Base-by-base conservation (phyloP, 306 rosid species). In the Cucurbita moschata region DNA sequence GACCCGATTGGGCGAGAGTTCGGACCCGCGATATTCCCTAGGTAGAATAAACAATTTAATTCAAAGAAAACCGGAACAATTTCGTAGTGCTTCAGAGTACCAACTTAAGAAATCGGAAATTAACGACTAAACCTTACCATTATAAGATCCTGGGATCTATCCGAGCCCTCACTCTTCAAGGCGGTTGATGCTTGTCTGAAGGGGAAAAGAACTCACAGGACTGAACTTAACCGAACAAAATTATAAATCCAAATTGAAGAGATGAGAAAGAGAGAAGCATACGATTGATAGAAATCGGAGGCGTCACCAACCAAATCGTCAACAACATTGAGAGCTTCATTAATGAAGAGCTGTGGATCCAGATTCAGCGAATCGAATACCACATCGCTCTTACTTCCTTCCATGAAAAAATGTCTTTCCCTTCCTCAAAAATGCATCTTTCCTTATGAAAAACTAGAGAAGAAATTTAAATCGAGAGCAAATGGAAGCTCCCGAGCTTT, bases 261-360 rank as follows among this genome's bases (percentile, higher is more conserved):
- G 26, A 76, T 13, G 49, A 15, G 4, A 4, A 1, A 55, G 54
- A 13, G 71, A 13, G 46, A 64, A 43, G 8, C 26, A 71, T 80
- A 93, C 98, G 75, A 77, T 40, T 61, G 83, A 83, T 79, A 90
- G 81, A 81, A 87, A 83, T 72, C 23, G 86, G 86, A 89, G 56
- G 97, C 90, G 13, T 91, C 86, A 7, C 79, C 78, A 21, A 85
- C 72, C 52, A 88, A 77, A 55, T 88, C 86, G 70, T 91, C 97
- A 42, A 82, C 85, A 51, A 69, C 51, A 83, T 91, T 91, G 71
- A 91, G 83, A 79, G 85, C 83, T 80, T 81, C 88, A 77, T 94
- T 91, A 67, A 89, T 54, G 81, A 89, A 94, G 55, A 89, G 88
- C 69, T 83, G 89, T 0, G 99, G 97, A 55, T 94, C 85, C 18